Evolutionary conservation across 331 rosid species (phyloP).

Genomic region (Malus hybrid): DNA sequence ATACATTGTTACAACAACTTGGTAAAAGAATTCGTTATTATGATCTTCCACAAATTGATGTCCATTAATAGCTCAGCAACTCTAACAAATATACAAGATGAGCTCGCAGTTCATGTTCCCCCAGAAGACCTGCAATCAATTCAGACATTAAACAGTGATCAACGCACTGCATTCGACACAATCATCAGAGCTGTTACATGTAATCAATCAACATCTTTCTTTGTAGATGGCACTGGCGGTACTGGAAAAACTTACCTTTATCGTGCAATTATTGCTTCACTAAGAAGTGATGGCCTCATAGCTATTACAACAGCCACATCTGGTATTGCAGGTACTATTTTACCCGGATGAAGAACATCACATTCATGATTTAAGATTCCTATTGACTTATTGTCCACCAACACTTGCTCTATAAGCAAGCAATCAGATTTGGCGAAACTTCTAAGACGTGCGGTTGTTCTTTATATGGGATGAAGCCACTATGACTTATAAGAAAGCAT

Average conservation of each 20-base stretch:
- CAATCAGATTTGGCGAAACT: background rate
- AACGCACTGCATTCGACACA: background rate
- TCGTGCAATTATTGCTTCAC: background rate
- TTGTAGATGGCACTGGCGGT: background rate
- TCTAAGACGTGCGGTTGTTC: too few relatives aligned
- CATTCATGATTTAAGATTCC: constrained; percentile 3
- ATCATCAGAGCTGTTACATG: background rate
- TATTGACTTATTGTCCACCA: background rate
- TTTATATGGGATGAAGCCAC: constrained; percentile 5
- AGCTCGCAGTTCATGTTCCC: background rate
- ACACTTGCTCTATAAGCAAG: background rate
- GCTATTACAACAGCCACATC: background rate
- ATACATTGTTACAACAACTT: too few relatives aligned
- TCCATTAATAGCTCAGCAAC: too few relatives aligned
- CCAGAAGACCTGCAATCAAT: background rate
- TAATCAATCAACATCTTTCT: background rate
- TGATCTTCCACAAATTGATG: too few relatives aligned
- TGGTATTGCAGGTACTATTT: background rate
- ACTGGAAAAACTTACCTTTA: background rate
- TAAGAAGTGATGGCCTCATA: background rate
- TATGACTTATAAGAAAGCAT: background rate
- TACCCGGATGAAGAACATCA: background rate
- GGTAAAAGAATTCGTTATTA: too few relatives aligned
- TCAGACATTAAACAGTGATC: background rate
- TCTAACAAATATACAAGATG: background rate